phyloP scores from a whole-genome alignment of 768 basidiomycete species.

The Termitomyces sp. region DNA sequence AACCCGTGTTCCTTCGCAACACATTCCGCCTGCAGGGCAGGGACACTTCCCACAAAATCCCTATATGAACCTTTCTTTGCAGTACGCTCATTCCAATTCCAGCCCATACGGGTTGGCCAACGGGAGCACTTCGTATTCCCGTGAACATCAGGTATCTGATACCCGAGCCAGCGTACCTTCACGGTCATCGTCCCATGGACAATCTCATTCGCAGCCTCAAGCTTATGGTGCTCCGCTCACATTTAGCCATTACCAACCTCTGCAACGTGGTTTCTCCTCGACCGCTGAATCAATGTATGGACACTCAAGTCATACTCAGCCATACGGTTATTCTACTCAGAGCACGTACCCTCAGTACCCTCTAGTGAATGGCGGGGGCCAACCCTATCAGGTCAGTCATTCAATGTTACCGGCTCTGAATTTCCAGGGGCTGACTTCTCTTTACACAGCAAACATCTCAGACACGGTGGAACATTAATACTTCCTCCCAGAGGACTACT shows the following conservation, averaged over 20 bases:
- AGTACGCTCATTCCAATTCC: constrained; percentile 8
- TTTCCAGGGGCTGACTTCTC: background rate
- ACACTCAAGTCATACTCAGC: constrained; percentile 15
- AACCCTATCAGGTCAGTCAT: constrained; percentile 13
- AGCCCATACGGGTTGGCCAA: constrained; percentile 6
- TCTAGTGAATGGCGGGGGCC: constrained; percentile 10
- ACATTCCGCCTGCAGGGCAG: constrained; percentile 13
- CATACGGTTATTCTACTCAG: constrained; percentile 18
- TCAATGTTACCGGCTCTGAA: background rate
- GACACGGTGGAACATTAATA: constrained; percentile 15
- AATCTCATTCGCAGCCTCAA: constrained; percentile 17
- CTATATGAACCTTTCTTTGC: constrained; percentile 7
- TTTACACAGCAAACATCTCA: constrained; percentile 11
- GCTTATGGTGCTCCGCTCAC: constrained; percentile 24
- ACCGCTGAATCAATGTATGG: constrained; percentile 16
- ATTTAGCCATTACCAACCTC: constrained; percentile 46
- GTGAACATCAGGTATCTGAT: constrained; percentile 8
- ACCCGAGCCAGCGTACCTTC: background rate
- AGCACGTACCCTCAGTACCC: constrained; percentile 11
- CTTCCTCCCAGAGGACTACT: constrained; percentile 16
- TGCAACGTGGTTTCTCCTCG: constrained; percentile 32
- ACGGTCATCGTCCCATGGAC: background rate
- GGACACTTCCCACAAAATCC: constrained; percentile 7
- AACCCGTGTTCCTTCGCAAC: constrained; percentile 5
- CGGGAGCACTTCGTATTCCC: constrained; percentile 10